Conservation (phyloP, 75 land plant species). For the Sequoia sempervirens region DNA sequence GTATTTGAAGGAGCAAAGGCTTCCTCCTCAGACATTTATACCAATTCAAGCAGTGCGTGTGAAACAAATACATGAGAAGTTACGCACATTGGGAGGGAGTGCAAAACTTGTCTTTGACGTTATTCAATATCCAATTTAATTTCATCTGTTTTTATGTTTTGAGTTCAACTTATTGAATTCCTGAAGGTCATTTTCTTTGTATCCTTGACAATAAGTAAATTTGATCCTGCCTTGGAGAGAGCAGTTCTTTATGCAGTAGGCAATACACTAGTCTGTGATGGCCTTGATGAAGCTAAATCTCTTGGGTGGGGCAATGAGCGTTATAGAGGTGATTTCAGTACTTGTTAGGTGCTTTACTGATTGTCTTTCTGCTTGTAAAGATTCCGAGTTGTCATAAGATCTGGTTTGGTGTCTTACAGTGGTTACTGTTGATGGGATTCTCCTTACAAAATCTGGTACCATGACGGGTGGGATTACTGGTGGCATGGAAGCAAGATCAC, state of each 20-base stretch:
- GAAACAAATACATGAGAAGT: constrained; percentile 79
- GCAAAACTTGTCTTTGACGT: constrained; percentile 87
- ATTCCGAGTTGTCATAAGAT: not conserved
- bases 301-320: constrained; percentile 94
- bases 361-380: not conserved
- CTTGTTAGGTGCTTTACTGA: not conserved
- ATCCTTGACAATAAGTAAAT: constrained; percentile 52
- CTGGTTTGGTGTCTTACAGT: constrained; percentile 34
- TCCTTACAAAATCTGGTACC: constrained; percentile 92
- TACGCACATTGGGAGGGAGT: constrained; percentile 80
- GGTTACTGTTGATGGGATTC: constrained; percentile 91
- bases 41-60: constrained; percentile 91
- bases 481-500: constrained; percentile 98
- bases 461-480: constrained; percentile 99
- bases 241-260: constrained; percentile 93
- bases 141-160: constrained; percentile 1
- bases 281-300: constrained; percentile 82
- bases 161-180: not conserved
- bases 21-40: constrained; percentile 94
- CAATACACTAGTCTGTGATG: constrained; percentile 93
- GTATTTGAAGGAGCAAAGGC: constrained; percentile 97
- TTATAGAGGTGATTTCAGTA: constrained; percentile 59
- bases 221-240: constrained; percentile 81
- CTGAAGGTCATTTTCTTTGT: not conserved
- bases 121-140: constrained; percentile 80